A percentile compares a stretch with the other conserved stretches of the same genome.
Conservation (phyloP, 139 green algal species). For the Chlorella vulgaris region DNA sequence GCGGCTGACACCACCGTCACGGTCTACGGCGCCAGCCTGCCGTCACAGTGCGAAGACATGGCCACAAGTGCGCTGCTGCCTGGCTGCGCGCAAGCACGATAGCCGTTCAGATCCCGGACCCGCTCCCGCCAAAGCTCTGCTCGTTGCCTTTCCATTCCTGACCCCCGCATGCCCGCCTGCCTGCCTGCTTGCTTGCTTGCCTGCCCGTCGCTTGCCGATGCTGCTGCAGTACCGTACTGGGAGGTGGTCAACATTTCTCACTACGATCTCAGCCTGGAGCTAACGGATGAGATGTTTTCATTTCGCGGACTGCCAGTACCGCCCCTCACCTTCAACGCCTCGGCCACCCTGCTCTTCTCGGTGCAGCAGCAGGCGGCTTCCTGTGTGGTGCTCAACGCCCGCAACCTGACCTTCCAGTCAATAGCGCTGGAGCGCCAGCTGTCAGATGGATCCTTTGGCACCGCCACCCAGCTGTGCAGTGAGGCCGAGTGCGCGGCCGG, state of each 20-base stretch:
- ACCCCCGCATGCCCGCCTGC: too few relatives aligned
- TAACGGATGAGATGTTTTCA: neutral
- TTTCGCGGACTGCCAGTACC: neutral
- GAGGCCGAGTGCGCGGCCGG: too few relatives aligned
- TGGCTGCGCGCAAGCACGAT: neutral
- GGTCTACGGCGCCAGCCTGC: neutral
- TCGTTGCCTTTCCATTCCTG: too few relatives aligned
- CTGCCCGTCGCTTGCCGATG: too few relatives aligned
- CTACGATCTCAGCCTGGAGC: neutral
- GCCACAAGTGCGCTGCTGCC: neutral
- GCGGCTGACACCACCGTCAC: neutral
- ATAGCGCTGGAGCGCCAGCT: neutral
- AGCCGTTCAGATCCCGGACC: too few relatives aligned
- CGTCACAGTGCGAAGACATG: neutral
- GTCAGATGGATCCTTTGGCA: neutral
- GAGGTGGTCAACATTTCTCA: neutral
- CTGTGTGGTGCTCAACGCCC: conserved; percentile 21
- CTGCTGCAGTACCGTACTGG: neutral
- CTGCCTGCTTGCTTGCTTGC: too few relatives aligned
- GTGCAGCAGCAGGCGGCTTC: neutral
- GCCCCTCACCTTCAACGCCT: neutral
- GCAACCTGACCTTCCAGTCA: neutral
- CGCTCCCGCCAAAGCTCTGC: too few relatives aligned
- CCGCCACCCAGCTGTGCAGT: neutral
- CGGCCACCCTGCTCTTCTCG: neutral